Evolutionary conservation across 805 yeast species (phyloP), one percentile per base, ranked within the genome.

Genomic region (Gaillardinia entomophila): DNA sequence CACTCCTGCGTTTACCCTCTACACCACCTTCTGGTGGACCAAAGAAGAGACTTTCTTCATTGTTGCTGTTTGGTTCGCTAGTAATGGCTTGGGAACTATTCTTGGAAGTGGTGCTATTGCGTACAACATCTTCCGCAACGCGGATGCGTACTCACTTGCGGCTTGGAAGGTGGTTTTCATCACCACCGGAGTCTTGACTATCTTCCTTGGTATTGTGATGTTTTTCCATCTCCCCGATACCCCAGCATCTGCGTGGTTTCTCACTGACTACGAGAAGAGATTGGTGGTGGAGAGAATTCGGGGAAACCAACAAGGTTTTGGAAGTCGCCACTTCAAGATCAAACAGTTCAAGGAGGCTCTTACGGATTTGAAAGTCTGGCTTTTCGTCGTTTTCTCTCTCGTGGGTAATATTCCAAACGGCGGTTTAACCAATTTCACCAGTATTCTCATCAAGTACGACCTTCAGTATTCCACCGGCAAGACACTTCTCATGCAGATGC

Each of bases 81-180:
- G 51, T 28, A 53, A 53, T 35, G 68, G 69, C 6, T 10, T 57
- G n/a, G 69, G 68, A 8, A 43, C 63, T 19, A 53, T 73, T 16
- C 27, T 74, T 19, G 75, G 79, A 12, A 43, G 53, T 20, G 66
- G 70, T 18, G 64, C 68, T 8, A 69, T 79, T 36, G 77, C 83
- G 1, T 77, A 76, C 43, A 81, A 79, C 12, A 45, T 72, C 32
- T 56, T 64, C 37, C 38, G 38, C 8, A 60, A 70, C 42, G 57
- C 51, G 11, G 56, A 51, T n/a, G 32, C 48, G 6, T 73, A 65
- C 50, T 32, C 61, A 17, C 53, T 77, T 4, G 62, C 54, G 3
- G 63, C 79, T 3, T 83, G 89, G 89, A 76, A 72, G 46, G 50
- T 75, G 11, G 51, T 79, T 3, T 82, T 71, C 48, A 56, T 82